These are phyloP conservation scores for Trichoderma sp. DNA, from an alignment of 2,329 filamentous ascomycete species.

Conservation along the genomic window DNA sequence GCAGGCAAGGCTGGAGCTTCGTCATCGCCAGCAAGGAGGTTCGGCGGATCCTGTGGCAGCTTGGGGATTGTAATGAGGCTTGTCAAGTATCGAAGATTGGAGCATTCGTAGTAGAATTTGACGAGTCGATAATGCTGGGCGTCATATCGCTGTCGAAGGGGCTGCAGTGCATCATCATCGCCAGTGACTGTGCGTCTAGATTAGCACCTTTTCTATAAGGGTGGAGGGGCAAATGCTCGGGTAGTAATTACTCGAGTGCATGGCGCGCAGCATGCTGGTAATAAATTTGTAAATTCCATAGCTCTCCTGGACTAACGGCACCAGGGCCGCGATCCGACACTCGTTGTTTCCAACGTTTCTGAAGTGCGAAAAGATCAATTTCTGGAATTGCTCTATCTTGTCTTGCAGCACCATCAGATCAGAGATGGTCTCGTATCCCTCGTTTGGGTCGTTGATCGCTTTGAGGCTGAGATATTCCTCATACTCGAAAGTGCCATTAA, in stretches of 20 bases:
- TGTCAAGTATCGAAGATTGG: constrained; percentile 93
- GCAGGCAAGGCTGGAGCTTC: constrained; percentile 80
- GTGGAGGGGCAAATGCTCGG: background rate
- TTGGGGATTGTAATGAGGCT: constrained; percentile 96
- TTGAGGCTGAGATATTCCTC: constrained; percentile 98
- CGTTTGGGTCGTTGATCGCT: constrained; percentile 97
- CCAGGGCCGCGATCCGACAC: constrained; percentile 90
- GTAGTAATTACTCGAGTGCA: constrained; percentile 79
- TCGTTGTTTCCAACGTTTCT: constrained; percentile 91
- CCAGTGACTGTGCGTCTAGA: constrained; percentile 68
- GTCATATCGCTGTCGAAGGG: constrained; percentile 85
- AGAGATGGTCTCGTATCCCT: constrained; percentile 94
- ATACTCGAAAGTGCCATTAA: constrained; percentile 98
- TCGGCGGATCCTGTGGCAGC: constrained; percentile 90
- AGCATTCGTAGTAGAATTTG: constrained; percentile 99
- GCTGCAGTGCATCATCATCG: constrained; percentile 89
- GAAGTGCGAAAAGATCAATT: constrained; percentile 97
- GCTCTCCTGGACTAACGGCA: constrained; percentile 93
- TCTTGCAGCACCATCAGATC: constrained; percentile 97
- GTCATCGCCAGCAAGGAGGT: constrained; percentile 82
- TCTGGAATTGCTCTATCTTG: constrained; percentile 98
- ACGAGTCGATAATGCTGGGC: constrained; percentile 95
- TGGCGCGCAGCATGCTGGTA: constrained; percentile 97
- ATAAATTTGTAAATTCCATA: constrained; percentile 99
- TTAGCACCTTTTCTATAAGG: constrained; percentile 31